Conservation (phyloP, 1,284 basidiomycete species). For the Amylostereum chailletii region DNA sequence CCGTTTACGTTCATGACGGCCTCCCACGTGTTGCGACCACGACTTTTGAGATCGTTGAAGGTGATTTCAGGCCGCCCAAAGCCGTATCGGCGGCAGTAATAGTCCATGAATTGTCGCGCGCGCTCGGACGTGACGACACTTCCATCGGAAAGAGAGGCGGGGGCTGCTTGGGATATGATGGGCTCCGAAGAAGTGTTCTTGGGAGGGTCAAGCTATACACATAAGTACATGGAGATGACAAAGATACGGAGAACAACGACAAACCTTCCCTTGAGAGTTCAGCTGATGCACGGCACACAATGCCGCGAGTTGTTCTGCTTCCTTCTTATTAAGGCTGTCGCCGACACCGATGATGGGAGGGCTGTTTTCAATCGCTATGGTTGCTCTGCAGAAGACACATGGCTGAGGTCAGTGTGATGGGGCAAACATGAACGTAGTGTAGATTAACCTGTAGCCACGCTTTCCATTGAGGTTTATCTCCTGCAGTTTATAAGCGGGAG, state of each 20-base stretch:
- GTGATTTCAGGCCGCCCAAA: conserved; percentile 79
- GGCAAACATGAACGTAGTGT: neutral
- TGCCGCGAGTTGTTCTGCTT: conserved; percentile 72
- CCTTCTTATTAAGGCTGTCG: conserved; percentile 59
- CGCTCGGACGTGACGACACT: conserved; percentile 62
- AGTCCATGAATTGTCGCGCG: conserved; percentile 91
- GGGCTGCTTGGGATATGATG: conserved; percentile 5
- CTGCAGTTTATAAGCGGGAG: conserved; percentile 15
- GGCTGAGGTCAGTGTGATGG: neutral
- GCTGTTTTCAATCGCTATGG: conserved; percentile 31
- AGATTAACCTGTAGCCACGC: conserved; percentile 12
- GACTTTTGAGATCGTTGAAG: conserved; percentile 29
- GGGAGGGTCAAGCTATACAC: conserved; percentile 6
- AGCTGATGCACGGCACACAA: conserved; percentile 69
- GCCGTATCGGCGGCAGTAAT: conserved; percentile 79
- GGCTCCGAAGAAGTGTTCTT: neutral
- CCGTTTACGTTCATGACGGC: conserved; percentile 79
- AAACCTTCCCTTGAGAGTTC: conserved; percentile 47
- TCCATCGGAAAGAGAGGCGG: conserved; percentile 51
- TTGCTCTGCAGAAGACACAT: conserved; percentile 29
- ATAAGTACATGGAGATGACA: neutral
- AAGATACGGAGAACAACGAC: neutral
- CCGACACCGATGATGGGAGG: conserved; percentile 44
- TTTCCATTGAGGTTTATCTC: conserved; percentile 10
- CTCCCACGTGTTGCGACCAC: conserved; percentile 50